Evolutionary conservation across 2,329 filamentous ascomycete genomes (phyloP), one percentile per base, ranked within the genome.

Genomic region (Ploettnerulaceae sp.): DNA sequence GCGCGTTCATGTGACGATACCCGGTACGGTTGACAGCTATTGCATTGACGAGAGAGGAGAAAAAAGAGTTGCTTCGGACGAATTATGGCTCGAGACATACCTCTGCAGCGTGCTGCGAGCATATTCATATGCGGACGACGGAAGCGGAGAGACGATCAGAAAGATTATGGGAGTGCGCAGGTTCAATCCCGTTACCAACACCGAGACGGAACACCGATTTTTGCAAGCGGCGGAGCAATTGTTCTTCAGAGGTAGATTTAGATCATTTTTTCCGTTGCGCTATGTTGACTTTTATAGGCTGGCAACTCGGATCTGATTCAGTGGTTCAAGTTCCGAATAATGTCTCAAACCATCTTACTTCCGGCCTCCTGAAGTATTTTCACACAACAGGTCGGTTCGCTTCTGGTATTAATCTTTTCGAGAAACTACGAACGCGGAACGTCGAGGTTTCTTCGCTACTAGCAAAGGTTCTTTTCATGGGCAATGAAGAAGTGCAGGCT

Each of bases 181-280:
- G 53, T 97, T 98, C 75, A 98, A 98, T 64, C 93, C 93, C 1
- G 88, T 98, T 51, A 96, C 89, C 37, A 97, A 87, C 66, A 97
- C 93, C n/a, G 93, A 98, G 67, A 89, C 89, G 51, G 93, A 98
- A 68, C 93, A 98, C 64, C 88, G 88, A 55, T 98, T 98, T 65
- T 73, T 98, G 32, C 86, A 95, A 61, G 89, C 93, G 15, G 93
- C 93, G 8, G 93, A 98, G 69, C 85, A 86, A 60, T 75, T 98
- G 24, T 98, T 98, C 69, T 97, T 97, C 70, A 81, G 86, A 68
- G 91, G 89, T 88, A 67, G 45, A 66, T 53, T 22, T 9, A 5
- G 14, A 8, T 18, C 3, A 4, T 25, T 7, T 29, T 32, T 21
- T 22, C 6, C 9, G 4, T 6, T 21, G 21, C 12, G 6, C 14